phyloP scores from a whole-genome alignment of 2,329 filamentous ascomycete species.

The Whalleya microplaca region DNA sequence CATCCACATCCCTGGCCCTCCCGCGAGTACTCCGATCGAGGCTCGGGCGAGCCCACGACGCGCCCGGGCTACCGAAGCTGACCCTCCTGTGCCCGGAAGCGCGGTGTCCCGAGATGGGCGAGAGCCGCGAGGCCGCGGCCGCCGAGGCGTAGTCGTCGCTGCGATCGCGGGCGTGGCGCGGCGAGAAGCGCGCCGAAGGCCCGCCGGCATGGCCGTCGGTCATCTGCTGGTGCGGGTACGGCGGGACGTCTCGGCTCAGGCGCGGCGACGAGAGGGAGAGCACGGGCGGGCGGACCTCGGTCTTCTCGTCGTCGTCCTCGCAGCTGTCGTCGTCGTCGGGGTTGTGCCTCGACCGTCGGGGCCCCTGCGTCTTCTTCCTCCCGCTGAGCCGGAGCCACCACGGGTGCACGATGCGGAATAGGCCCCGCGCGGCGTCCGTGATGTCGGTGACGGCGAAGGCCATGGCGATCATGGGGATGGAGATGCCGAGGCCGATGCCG shows the following conservation, averaged over 20 bases:
- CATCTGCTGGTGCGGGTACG: conserved; percentile 1
- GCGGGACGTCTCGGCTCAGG: conserved; percentile 2
- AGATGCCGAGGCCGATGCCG: conserved; percentile 45
- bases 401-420: background rate
- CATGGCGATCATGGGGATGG: conserved; percentile 42
- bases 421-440: conserved; percentile 21
- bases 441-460: conserved; percentile 44
- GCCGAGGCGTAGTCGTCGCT: conserved; percentile 14
- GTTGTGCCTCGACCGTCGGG: background rate
- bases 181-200: background rate
- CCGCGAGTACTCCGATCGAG: conserved; percentile 17
- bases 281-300: too few relatives aligned
- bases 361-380: background rate
- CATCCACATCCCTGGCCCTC: conserved; percentile 7
- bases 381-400: background rate
- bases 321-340: background rate
- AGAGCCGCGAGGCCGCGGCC: conserved; percentile 9
- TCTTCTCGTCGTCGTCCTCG: background rate
- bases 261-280: background rate
- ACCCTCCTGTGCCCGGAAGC: conserved; percentile 10
- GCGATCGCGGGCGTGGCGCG: conserved; percentile 13
- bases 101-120: conserved; percentile 14
- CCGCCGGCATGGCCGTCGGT: background rate
- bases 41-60: conserved; percentile 15
- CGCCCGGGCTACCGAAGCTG: conserved; percentile 17